A percentile compares a stretch with the other conserved stretches of the same genome.
Conservation (phyloP, 306 rosid species). For the Medicago lupulina region DNA sequence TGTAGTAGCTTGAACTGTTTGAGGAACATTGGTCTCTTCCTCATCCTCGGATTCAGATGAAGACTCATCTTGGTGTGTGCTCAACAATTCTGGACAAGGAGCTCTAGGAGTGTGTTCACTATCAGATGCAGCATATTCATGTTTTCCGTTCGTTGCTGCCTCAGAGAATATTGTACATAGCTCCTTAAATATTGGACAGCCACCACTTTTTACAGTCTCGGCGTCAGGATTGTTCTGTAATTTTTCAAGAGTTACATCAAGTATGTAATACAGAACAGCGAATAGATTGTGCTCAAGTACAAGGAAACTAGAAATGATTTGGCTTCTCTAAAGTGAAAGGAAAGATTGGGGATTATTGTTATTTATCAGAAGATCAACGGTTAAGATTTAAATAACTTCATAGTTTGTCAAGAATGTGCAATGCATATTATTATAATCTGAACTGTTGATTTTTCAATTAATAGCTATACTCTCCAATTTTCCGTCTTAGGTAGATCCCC, state of each 20-base stretch:
- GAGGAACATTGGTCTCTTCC: conserved; percentile 53
- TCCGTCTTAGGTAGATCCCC: neutral
- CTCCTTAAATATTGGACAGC: conserved; percentile 76
- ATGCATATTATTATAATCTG: conserved; percentile 5
- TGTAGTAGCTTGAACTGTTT: conserved; percentile 50
- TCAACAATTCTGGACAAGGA: conserved; percentile 48
- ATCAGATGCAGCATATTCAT: conserved; percentile 49
- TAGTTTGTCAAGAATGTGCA: neutral
- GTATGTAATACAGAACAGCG: conserved; percentile 10
- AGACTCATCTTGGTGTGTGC: conserved; percentile 48
- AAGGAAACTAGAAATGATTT: conserved; percentile 21
- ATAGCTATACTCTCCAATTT: neutral
- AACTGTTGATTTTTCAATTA: neutral
- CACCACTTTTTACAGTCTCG: conserved; percentile 58
- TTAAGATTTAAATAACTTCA: neutral
- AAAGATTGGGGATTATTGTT: neutral
- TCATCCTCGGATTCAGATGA: conserved; percentile 64
- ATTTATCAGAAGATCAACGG: neutral
- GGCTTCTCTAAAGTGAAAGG: neutral
- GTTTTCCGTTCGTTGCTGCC: conserved; percentile 57
- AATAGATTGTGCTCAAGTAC: conserved; percentile 22
- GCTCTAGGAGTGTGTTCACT: conserved; percentile 44
- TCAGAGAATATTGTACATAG: conserved; percentile 74
- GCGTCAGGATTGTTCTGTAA: conserved; percentile 78
- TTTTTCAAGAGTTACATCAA: conserved; percentile 36